phyloP scores from a whole-genome alignment of 2,329 filamentous ascomycete species.

The Nothophaeocryptopus gaeumannii region DNA sequence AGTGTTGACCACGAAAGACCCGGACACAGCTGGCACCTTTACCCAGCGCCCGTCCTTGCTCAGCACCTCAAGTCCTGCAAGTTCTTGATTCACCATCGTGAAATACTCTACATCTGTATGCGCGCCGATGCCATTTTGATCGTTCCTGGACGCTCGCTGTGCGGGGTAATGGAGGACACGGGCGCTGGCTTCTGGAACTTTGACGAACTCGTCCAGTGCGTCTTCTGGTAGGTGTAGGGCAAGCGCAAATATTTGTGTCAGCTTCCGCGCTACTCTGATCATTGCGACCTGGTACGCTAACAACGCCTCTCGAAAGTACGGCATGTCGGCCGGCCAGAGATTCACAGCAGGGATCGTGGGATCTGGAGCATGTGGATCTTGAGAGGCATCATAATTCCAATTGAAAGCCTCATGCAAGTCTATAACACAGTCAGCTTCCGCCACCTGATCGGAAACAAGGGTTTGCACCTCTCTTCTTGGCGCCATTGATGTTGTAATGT shows the following conservation, averaged over 20 bases:
- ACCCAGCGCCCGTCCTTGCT: background rate
- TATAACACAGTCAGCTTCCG: conserved; percentile 57
- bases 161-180: conserved; percentile 39
- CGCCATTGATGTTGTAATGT: background rate
- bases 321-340: conserved; percentile 21
- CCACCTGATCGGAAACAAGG: background rate
- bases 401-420: conserved; percentile 45
- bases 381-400: conserved; percentile 11
- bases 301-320: conserved; percentile 34
- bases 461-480: background rate
- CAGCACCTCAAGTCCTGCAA: background rate
- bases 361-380: conserved; percentile 5
- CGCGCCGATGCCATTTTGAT: conserved; percentile 1
- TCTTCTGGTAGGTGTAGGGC: conserved; percentile 34
- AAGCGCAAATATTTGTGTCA: conserved; percentile 38
- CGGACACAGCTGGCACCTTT: background rate
- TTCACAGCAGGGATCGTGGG: conserved; percentile 4
- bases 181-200: conserved; percentile 36
- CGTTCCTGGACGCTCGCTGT: background rate
- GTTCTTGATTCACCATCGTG: background rate
- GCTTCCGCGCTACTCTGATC: conserved; percentile 36
- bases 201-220: conserved; percentile 38
- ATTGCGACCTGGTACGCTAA: conserved; percentile 36
- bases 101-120: background rate
- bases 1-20: background rate